Evolutionary conservation across 208 protist species (phyloP).

Genomic region (Novymonas esmeraldas): DNA sequence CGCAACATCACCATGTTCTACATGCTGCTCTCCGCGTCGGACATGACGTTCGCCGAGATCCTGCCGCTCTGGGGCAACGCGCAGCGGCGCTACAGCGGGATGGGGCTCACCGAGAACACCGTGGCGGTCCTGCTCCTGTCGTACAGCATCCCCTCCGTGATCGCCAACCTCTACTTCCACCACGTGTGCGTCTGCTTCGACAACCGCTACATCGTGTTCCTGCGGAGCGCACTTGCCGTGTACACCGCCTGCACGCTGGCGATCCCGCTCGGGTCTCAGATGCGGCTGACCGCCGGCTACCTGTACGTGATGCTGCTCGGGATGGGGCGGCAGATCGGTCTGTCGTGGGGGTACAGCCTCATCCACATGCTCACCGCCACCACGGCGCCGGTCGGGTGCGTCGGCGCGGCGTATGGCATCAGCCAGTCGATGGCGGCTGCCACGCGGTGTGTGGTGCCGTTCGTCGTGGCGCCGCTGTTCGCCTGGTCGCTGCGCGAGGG

Average conservation of each 20-base stretch:
- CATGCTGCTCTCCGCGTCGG: no score
- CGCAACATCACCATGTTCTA: no score
- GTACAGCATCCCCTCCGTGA: no score
- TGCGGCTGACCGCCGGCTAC: slow-evolving; percentile 21
- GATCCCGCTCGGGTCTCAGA: slow-evolving; percentile 23
- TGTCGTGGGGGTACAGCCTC: slow-evolving; percentile 52
- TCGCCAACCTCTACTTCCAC: no score
- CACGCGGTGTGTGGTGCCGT: slow-evolving; percentile 59
- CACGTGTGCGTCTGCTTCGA: slow-evolving; percentile 32
- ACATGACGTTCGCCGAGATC: no score
- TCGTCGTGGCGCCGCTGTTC: slow-evolving; percentile 49
- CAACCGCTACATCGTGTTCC: slow-evolving; percentile 22
- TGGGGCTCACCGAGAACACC: no score
- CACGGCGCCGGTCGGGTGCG: slow-evolving; percentile 41
- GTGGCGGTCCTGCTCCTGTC: no score
- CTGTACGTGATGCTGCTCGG: slow-evolving; percentile 49
- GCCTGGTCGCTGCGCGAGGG: slow-evolving; percentile 49
- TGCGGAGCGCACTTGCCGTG: slow-evolving; percentile 14
- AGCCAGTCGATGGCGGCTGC: slow-evolving; percentile 47
- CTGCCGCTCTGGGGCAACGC: no score
- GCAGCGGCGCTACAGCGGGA: no score
- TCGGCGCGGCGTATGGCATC: slow-evolving; percentile 58
- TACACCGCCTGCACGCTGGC: slow-evolving; percentile 20
- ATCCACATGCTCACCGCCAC: slow-evolving; percentile 51
- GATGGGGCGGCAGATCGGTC: slow-evolving; percentile 32